These are phyloP conservation scores for Craterostigma plantagineum DNA, from an alignment of 257 asterid species.

Conservation along the genomic window DNA sequence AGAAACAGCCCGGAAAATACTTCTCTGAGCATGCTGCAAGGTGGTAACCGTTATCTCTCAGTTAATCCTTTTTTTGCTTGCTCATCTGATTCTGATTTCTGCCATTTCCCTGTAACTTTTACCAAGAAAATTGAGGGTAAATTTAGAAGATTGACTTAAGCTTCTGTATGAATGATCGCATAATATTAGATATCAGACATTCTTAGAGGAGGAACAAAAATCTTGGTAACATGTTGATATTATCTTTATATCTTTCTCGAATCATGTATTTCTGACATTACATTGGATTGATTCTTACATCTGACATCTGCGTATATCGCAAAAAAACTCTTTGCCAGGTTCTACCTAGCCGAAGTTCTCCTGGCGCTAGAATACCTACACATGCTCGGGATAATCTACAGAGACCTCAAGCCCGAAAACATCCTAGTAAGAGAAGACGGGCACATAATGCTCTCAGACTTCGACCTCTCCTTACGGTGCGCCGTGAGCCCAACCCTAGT, in stretches of 20 bases:
- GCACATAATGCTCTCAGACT: slow-evolving; percentile 60
- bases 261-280: too few species aligned
- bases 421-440: slow-evolving; percentile 48
- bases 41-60: slow-evolving; percentile 7
- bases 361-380: slow-evolving; percentile 48
- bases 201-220: too few species aligned
- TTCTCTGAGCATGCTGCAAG: slow-evolving; percentile 29
- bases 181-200: too few species aligned
- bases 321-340: slow-evolving; percentile 35
- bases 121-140: too few species aligned
- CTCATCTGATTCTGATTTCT: too few species aligned
- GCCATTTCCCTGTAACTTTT: too few species aligned
- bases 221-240: too few species aligned
- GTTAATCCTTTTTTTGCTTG: neutral
- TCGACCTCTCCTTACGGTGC: slow-evolving; percentile 59
- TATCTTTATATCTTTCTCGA: too few species aligned
- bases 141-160: too few species aligned
- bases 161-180: too few species aligned
- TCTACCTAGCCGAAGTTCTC: slow-evolving; percentile 51
- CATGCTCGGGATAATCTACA: slow-evolving; percentile 57
- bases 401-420: slow-evolving; percentile 58
- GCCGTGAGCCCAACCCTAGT: slow-evolving; percentile 41
- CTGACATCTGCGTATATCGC: too few species aligned
- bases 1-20: slow-evolving; percentile 24
- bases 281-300: too few species aligned